Percentiles rank a stretch among this genome's conserved stretches.
phyloP scores from a whole-genome alignment of 352 stramenopile species.

The Saprolegnia diclina region DNA sequence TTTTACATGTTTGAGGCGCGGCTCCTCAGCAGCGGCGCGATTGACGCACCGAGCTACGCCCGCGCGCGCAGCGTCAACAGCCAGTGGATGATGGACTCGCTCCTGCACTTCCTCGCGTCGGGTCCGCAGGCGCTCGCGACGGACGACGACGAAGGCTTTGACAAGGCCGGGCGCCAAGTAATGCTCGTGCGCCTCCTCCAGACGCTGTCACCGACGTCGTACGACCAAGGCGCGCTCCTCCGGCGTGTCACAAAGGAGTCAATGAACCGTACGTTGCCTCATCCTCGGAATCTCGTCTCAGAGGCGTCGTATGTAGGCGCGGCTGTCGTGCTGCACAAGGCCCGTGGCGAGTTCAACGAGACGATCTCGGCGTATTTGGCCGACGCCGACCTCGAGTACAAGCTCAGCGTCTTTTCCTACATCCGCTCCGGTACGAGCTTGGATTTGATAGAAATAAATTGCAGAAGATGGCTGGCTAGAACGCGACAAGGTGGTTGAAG shows the following conservation, averaged over 20 bases:
- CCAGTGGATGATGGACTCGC: conserved; percentile 77
- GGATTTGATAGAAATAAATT: too few species aligned
- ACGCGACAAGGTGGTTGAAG: conserved; percentile 45
- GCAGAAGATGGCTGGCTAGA: conserved; percentile 27
- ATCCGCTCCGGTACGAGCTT: conserved; percentile 40
- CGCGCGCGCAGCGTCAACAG: conserved; percentile 46
- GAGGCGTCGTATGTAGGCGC: conserved; percentile 30
- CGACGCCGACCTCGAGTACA: conserved; percentile 74
- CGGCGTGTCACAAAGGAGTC: conserved; percentile 63
- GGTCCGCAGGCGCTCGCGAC: conserved; percentile 57
- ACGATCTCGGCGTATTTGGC: conserved; percentile 76
- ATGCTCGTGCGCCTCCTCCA: conserved; percentile 83
- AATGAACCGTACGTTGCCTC: conserved; percentile 50
- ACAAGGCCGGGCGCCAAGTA: conserved; percentile 68
- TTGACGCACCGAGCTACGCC: conserved; percentile 78
- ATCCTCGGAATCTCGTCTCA: neutral
- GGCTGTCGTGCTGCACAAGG: conserved; percentile 76
- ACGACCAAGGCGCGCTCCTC: conserved; percentile 68
- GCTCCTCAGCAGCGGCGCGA: conserved; percentile 68
- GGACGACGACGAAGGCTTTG: conserved; percentile 67
- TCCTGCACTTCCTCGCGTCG: conserved; percentile 84
- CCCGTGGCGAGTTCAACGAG: conserved; percentile 61
- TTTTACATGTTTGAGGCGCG: conserved; percentile 89
- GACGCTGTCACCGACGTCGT: conserved; percentile 75
- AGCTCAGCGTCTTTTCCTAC: conserved; percentile 80